Evolutionary conservation across 345 rosid species (phyloP), one percentile per base, ranked within the genome.

Genomic region (Lepidium didymum): DNA sequence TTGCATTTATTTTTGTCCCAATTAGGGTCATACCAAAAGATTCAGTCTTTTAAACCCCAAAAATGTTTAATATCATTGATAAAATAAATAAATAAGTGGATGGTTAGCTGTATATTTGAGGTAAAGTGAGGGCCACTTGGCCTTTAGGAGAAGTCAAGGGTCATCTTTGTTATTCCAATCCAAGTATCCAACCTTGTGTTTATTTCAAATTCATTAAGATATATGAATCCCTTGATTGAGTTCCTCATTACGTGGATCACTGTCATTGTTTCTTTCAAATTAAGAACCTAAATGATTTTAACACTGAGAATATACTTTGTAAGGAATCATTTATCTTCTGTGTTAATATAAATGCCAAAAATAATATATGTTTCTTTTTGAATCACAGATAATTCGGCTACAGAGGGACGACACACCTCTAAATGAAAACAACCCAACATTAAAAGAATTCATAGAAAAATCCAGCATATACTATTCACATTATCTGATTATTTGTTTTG

Each of bases 71-170:
- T 56, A 56, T 56, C 31, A 56, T 29, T 29, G 31, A 27, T 27
- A 27, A 25, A 1, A 33, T 18, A 54, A 42, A 54, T 18, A 23
- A 41, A 18, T 38, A 38, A 15, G 51, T 33, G 69, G 69, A 53
- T 35, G 16, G 62, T 36, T 70, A 40, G 68, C 44, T 40, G 60
- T 31, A 40, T 59, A 40, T 50, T 19, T 51, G 60, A 70, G 45
- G 56, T 43, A 15, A 63, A 54, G 56, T 16, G 55, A 12, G 69
- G 56, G 75, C 14, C 75, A 71, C 49, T 54, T 62, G 75, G 69
- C 69, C 56, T 71, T 71, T 71, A 23, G 69, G 40, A 44, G 56
- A 44, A 62, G 69, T 31, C 38, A 71, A 71, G 15, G 56, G 69
- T 31, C 70, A 54, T 18, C 13, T 49, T 64, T 49, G 13, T 62